A percentile compares a stretch with the other conserved stretches of the same genome.
Conservation (phyloP, 768 basidiomycete species). For the Rhodotorula paludigena region DNA sequence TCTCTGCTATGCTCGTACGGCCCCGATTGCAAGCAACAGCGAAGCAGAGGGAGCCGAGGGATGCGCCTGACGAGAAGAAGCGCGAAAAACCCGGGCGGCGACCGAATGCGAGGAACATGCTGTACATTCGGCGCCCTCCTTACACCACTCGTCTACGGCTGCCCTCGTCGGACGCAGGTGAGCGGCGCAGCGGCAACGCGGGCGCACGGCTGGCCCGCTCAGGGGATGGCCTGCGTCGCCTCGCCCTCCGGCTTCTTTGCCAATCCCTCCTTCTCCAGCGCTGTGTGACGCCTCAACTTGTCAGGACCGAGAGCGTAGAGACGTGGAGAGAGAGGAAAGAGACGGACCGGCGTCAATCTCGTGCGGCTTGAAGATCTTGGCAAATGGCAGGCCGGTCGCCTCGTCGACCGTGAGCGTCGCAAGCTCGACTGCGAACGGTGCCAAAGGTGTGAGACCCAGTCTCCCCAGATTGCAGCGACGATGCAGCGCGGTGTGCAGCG, state of each 20-base stretch:
- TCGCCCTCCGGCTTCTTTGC: conserved; percentile 43
- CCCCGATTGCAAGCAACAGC: too few species aligned
- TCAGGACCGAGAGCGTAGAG: background rate
- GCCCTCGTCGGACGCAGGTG: too few species aligned
- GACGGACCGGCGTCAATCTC: conserved; percentile 43
- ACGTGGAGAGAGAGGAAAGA: background rate
- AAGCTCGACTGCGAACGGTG: conserved; percentile 69
- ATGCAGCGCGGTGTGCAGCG: too few species aligned
- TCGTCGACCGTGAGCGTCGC: conserved; percentile 85
- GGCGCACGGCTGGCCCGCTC: background rate
- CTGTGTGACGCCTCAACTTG: background rate
- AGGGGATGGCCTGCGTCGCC: conserved; percentile 3
- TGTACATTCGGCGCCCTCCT: too few species aligned
- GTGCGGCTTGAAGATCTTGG: conserved; percentile 42
- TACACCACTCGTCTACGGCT: background rate
- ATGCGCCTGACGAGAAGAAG: background rate
- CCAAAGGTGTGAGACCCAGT: too few species aligned
- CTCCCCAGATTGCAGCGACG: too few species aligned
- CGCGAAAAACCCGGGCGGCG: too few species aligned
- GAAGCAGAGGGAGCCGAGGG: too few species aligned
- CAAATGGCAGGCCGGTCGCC: conserved; percentile 42
- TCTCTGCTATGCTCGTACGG: too few species aligned
- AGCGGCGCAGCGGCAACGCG: too few species aligned
- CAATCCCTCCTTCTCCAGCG: conserved; percentile 44
- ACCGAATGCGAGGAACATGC: too few species aligned